A percentile compares a stretch with the other conserved stretches of the same genome.
Conservation (phyloP, 192 early-diverging fungal genomes). For the Coemansia sp. region DNA sequence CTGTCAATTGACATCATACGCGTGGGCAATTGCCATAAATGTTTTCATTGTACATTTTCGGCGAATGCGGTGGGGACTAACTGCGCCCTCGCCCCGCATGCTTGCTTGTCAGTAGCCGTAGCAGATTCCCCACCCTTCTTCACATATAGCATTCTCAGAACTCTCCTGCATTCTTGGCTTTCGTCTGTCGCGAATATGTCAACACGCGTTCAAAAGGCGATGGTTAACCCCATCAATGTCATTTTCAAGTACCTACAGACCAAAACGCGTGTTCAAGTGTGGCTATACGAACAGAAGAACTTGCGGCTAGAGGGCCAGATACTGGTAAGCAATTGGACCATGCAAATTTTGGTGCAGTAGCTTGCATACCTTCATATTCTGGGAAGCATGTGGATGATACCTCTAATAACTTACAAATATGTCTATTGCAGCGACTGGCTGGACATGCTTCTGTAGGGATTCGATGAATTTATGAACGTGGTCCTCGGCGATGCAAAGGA, state of each 20-base stretch:
- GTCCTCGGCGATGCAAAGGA: constrained; percentile 91
- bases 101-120: not conserved
- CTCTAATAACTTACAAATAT: not conserved
- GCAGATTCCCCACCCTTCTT: not conserved
- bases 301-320: constrained; percentile 90
- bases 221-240: constrained; percentile 72
- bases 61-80: too few species aligned
- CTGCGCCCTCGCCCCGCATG: too few species aligned
- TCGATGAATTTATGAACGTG: constrained; percentile 98
- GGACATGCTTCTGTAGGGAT: constrained; percentile 63
- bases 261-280: constrained; percentile 89
- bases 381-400: not conserved
- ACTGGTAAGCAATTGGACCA: constrained; percentile 60
- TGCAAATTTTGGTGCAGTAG: not conserved
- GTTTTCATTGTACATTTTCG: too few species aligned
- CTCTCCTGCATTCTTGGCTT: not conserved
- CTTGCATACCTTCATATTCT: not conserved
- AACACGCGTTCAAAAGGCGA: constrained; percentile 53
- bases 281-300: constrained; percentile 90
- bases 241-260: constrained; percentile 95
- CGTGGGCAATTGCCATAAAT: too few species aligned
- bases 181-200: constrained; percentile 33
- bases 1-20: too few species aligned
- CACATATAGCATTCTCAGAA: not conserved
- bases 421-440: too few species aligned